phyloP scores from a whole-genome alignment of 2,329 filamentous ascomycete species.

The Neonectria hederae region DNA sequence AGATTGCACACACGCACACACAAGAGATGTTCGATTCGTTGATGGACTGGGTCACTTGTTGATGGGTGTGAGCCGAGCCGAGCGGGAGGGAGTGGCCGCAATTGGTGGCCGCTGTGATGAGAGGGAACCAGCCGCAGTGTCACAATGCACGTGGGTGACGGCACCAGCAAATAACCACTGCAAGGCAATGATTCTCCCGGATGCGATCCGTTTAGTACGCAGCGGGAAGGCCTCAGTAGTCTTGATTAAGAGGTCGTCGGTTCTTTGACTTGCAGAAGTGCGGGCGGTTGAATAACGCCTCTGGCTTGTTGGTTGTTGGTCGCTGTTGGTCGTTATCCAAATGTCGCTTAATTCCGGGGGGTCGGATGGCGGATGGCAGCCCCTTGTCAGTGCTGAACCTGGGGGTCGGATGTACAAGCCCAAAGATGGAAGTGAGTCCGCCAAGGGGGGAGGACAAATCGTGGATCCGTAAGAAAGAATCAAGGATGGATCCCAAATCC shows the following conservation, averaged over 20 bases:
- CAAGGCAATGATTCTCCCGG: conserved; percentile 6
- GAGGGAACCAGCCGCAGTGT: conserved; percentile 36
- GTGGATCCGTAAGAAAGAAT: neutral
- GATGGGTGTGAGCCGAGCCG: conserved; percentile 33
- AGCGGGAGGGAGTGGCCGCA: conserved; percentile 35
- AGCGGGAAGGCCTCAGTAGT: neutral
- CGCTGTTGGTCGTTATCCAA: neutral
- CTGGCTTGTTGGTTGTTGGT: neutral
- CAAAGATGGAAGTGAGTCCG: conserved; percentile 19
- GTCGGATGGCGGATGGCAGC: neutral
- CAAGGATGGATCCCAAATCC: conserved; percentile 9
- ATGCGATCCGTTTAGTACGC: conserved; percentile 12
- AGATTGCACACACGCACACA: neutral
- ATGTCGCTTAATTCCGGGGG: conserved; percentile 5
- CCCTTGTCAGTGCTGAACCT: conserved; percentile 10
- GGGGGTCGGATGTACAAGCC: conserved; percentile 15
- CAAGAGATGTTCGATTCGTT: neutral
- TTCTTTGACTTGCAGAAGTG: neutral
- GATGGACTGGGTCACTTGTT: neutral
- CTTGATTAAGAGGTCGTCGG: conserved; percentile 5
- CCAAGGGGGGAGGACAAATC: conserved; percentile 3
- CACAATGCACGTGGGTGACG: conserved; percentile 38
- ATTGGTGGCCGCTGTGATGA: conserved; percentile 42
- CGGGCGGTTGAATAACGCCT: neutral
- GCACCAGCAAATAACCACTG: conserved; percentile 21